Evolutionary conservation across 192 early-diverging fungal species (phyloP).

Genomic region (Mortierella hygrophila): DNA sequence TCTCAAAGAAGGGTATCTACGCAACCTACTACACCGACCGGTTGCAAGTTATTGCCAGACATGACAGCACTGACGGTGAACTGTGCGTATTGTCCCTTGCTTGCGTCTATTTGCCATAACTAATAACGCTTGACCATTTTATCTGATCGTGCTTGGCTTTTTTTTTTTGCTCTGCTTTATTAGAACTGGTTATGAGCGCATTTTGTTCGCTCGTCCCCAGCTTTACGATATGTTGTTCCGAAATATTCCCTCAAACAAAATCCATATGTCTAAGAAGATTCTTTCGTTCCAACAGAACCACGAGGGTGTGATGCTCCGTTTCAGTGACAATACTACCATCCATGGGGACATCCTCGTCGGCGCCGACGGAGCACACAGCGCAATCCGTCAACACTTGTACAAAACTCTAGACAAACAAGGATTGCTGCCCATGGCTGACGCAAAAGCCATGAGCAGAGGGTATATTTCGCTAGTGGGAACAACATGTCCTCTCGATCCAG

Average conservation of each 20-base stretch:
- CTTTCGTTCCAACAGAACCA: background rate
- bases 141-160: no score
- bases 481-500: background rate
- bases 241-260: background rate
- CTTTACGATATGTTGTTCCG: constrained; percentile 14
- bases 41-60: no score
- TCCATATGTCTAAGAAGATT: constrained; percentile 23
- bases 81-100: no score
- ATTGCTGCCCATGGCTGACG: constrained; percentile 2
- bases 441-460: background rate
- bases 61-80: no score
- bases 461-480: constrained; percentile 15
- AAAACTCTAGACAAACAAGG: background rate
- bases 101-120: no score
- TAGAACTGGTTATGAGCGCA: background rate
- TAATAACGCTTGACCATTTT: no score
- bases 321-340: background rate
- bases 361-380: constrained; percentile 21
- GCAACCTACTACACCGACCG: no score
- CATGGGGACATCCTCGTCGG: constrained; percentile 26
- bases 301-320: background rate
- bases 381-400: constrained; percentile 6
- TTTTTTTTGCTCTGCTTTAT: no score
- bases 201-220: constrained; percentile 9
- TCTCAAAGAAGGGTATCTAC: no score